Percentiles rank a stretch among this genome's conserved stretches.
Conservation (phyloP, 768 basidiomycete genomes). For the Tylopilus felleus region DNA sequence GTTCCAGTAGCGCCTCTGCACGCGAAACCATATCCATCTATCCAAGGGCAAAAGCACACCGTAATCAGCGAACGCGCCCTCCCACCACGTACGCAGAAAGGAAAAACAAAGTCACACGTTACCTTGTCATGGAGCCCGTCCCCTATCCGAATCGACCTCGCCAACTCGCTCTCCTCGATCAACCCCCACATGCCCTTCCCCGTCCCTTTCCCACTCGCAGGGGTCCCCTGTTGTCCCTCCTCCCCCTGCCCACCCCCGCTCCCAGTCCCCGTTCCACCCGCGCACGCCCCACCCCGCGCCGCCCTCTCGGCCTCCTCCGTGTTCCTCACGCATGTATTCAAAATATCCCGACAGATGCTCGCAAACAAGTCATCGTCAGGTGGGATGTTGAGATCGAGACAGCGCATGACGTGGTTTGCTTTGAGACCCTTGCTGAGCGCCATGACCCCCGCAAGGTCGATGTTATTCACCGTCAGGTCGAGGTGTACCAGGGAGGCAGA, state of each 20-base stretch:
- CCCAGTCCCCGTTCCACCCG: neutral
- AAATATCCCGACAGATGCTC: constrained; percentile 82
- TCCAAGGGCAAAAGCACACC: accelerated
- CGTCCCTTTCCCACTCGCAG: constrained; percentile 46
- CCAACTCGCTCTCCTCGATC: constrained; percentile 83
- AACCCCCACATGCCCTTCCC: constrained; percentile 78
- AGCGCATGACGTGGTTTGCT: constrained; percentile 81
- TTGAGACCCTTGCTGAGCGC: constrained; percentile 86
- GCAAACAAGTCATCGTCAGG: constrained; percentile 80
- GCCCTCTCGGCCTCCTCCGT: constrained; percentile 77
- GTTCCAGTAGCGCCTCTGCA: constrained; percentile 40
- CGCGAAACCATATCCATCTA: constrained; percentile 23
- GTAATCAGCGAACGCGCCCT: neutral
- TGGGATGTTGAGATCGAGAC: constrained; percentile 90
- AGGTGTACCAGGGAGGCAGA: constrained; percentile 84
- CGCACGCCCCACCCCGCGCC: neutral
- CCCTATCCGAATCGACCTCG: constrained; percentile 58
- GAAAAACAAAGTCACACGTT: constrained; percentile 26
- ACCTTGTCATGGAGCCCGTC: constrained; percentile 40
- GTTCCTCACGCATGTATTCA: constrained; percentile 88
- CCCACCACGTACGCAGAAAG: neutral
- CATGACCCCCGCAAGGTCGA: constrained; percentile 91
- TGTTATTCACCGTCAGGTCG: constrained; percentile 77
- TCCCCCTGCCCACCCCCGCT: constrained; percentile 4
- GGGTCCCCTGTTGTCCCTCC: constrained; percentile 21